phyloP scores from a whole-genome alignment of 495 filamentous ascomycete genomes.

The Delitschia confertaspora region DNA sequence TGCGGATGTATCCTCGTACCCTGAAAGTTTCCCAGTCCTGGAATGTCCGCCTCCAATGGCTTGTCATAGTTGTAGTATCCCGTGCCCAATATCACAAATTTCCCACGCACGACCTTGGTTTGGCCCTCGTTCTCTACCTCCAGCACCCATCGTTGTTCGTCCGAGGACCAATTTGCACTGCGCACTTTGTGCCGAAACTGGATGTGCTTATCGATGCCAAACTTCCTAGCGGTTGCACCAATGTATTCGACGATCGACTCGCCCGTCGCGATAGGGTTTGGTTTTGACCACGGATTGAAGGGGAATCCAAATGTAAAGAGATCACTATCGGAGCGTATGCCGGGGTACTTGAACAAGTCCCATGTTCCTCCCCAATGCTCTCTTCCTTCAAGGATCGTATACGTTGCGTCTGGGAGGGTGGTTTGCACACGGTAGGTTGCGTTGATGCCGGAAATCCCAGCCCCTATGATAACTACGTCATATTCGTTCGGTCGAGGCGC shows the following conservation, averaged over 20 bases:
- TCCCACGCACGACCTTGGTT: constrained; percentile 29
- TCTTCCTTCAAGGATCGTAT: constrained; percentile 32
- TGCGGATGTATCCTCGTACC: constrained; percentile 53
- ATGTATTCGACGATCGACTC: constrained; percentile 54
- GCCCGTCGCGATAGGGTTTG: constrained; percentile 53
- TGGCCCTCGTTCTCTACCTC: constrained; percentile 43
- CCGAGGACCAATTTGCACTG: constrained; percentile 50
- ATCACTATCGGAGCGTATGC: constrained; percentile 29
- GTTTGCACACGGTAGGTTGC: constrained; percentile 59
- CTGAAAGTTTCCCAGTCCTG: constrained; percentile 49
- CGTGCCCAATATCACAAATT: constrained; percentile 26
- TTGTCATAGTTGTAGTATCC: constrained; percentile 29
- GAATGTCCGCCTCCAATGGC: constrained; percentile 43
- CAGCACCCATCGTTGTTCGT: constrained; percentile 54
- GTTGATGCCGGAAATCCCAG: constrained; percentile 71
- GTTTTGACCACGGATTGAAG: constrained; percentile 32
- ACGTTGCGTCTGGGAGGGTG: constrained; percentile 44
- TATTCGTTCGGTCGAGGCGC: constrained; percentile 26
- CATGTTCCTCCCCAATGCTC: constrained; percentile 25
- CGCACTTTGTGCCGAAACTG: constrained; percentile 50
- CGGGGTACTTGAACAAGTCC: constrained; percentile 30
- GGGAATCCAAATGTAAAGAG: constrained; percentile 29
- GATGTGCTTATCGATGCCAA: constrained; percentile 56
- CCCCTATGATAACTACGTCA: constrained; percentile 64
- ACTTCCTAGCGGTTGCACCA: constrained; percentile 45